Conservation (phyloP, 2,329 filamentous ascomycete genomes). For the Aspergillus pseudoterreus region DNA sequence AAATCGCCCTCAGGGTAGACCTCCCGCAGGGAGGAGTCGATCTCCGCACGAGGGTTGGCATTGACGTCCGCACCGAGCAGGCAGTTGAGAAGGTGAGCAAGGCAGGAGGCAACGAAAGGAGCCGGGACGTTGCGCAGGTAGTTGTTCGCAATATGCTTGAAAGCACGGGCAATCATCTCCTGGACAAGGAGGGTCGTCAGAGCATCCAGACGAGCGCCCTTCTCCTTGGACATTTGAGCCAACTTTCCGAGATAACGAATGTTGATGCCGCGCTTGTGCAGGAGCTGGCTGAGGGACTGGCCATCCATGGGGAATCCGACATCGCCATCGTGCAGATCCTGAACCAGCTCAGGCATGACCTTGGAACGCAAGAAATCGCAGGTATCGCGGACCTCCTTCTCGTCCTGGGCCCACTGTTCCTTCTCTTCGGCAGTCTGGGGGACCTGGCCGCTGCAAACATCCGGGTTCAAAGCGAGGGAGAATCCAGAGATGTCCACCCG, state of each 20-base stretch:
- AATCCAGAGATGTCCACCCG: conserved; percentile 85
- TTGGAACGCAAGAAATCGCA: conserved; percentile 73
- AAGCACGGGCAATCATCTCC: conserved; percentile 91
- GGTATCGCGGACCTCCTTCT: conserved; percentile 80
- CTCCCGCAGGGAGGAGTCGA: conserved; percentile 68
- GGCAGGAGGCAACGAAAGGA: conserved; percentile 72
- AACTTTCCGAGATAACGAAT: conserved; percentile 90
- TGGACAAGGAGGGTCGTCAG: conserved; percentile 74
- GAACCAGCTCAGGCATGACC: conserved; percentile 78
- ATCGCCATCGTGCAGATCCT: conserved; percentile 85
- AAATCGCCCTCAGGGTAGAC: conserved; percentile 81
- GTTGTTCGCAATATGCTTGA: conserved; percentile 84
- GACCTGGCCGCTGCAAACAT: conserved; percentile 88
- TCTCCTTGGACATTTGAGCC: conserved; percentile 63
- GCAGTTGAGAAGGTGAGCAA: conserved; percentile 90
- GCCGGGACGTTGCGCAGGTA: conserved; percentile 77
- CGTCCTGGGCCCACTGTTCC: conserved; percentile 74
- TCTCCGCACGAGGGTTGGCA: conserved; percentile 69
- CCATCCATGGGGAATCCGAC: conserved; percentile 98
- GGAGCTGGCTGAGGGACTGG: conserved; percentile 77
- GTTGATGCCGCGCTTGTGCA: conserved; percentile 98
- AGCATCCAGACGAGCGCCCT: conserved; percentile 69
- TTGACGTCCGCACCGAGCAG: conserved; percentile 76
- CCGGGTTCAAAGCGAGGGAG: conserved; percentile 84
- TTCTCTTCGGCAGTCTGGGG: conserved; percentile 91